A percentile compares a stretch with the other conserved stretches of the same genome.
phyloP scores from a whole-genome alignment of 2,329 filamentous ascomycete species.

The Thielaviopsis punctulata region DNA sequence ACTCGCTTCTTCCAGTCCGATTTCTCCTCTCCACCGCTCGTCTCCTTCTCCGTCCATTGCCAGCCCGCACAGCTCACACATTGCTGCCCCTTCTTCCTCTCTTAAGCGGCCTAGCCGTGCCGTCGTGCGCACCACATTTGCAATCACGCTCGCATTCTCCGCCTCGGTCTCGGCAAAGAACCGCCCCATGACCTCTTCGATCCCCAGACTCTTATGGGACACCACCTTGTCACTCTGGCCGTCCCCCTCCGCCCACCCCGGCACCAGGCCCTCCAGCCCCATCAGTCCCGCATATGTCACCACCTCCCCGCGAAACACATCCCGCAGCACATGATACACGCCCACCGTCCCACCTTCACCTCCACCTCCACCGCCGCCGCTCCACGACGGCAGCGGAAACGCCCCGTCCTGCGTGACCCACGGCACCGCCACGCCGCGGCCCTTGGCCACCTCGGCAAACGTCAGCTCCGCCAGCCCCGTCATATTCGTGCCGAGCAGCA shows the following conservation, averaged over 20 bases:
- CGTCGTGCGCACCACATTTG: slow-evolving; percentile 88
- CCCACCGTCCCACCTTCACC: slow-evolving; percentile 13
- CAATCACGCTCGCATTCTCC: slow-evolving; percentile 74
- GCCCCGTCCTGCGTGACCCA: slow-evolving; percentile 67
- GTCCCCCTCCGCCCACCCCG: slow-evolving; percentile 20
- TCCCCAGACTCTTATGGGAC: slow-evolving; percentile 62
- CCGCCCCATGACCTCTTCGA: slow-evolving; percentile 75
- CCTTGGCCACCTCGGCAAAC: slow-evolving; percentile 77
- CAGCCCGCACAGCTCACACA: slow-evolving; percentile 37
- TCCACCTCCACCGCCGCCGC: background rate
- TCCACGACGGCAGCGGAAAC: slow-evolving; percentile 21
- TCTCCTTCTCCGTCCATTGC: slow-evolving; percentile 46
- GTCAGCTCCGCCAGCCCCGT: slow-evolving; percentile 75
- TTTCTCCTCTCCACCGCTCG: slow-evolving; percentile 44
- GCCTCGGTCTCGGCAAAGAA: slow-evolving; percentile 62
- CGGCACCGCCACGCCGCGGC: slow-evolving; percentile 66
- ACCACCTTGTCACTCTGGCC: slow-evolving; percentile 25
- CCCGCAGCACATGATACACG: slow-evolving; percentile 66
- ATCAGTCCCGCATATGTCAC: slow-evolving; percentile 42
- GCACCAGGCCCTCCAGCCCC: slow-evolving; percentile 30
- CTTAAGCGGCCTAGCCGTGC: slow-evolving; percentile 50
- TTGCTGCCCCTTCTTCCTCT: slow-evolving; percentile 15
- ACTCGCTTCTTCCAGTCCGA: slow-evolving; percentile 27
- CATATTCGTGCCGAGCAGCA: slow-evolving; percentile 75
- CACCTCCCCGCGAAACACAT: slow-evolving; percentile 71